These are phyloP conservation scores for Talaromyces islandicus DNA, from an alignment of 2,329 filamentous ascomycete genomes.

Conservation along the genomic window DNA sequence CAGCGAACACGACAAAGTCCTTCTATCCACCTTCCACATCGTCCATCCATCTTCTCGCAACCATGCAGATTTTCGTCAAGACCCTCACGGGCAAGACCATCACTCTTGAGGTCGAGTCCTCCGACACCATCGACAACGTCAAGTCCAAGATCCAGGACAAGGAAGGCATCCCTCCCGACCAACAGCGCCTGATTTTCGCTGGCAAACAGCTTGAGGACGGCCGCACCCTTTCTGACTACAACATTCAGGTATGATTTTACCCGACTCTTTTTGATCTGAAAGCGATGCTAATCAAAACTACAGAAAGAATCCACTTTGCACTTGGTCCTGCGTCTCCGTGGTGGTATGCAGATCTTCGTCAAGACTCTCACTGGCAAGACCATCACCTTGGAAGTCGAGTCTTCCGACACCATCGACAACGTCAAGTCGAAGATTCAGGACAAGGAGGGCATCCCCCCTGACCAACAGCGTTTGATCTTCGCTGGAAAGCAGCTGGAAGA, in stretches of 20 bases:
- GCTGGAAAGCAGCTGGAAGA: constrained; percentile 96
- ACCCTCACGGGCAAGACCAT: constrained; percentile 63
- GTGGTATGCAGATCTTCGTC: constrained; percentile 62
- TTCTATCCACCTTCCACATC: constrained; percentile 9
- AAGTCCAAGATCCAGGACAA: constrained; percentile 57
- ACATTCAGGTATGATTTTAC: constrained; percentile 34
- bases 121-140: constrained; percentile 48
- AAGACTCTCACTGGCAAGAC: constrained; percentile 96
- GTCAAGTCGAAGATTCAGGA: constrained; percentile 53
- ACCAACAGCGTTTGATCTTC: constrained; percentile 94
- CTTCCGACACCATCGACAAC: constrained; percentile 12
- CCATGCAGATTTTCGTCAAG: constrained; percentile 98
- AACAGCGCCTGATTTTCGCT: constrained; percentile 54
- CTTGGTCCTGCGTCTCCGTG: constrained; percentile 66
- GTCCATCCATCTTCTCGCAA: constrained; percentile 24
- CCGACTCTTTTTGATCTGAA: background rate
- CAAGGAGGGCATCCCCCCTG: constrained; percentile 93
- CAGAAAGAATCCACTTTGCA: constrained; percentile 63
- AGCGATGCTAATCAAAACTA: background rate
- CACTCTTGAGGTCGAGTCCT: constrained; percentile 45
- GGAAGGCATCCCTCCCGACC: constrained; percentile 54
- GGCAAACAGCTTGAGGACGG: constrained; percentile 55
- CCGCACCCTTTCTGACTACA: constrained; percentile 51
- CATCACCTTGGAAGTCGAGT: constrained; percentile 57
- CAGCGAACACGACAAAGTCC: too few species aligned